Evolutionary conservation across 805 yeast species (phyloP).

Genomic region (Monosporozyma siamensis): DNA sequence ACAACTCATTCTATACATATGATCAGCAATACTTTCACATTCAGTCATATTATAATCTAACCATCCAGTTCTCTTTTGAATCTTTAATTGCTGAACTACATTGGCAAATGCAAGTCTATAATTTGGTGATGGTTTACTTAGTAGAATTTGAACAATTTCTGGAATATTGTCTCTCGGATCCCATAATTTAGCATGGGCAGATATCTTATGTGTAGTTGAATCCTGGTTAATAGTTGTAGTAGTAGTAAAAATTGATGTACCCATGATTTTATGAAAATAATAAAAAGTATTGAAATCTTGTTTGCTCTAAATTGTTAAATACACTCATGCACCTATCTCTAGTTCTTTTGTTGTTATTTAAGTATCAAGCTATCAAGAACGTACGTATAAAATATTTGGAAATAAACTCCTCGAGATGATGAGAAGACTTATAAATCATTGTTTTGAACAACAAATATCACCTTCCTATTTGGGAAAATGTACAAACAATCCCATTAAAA

Average conservation of each 20-base stretch:
- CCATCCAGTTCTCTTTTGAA: slow-evolving; percentile 92
- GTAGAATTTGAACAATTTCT: slow-evolving; percentile 26
- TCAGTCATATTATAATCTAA: slow-evolving; percentile 44
- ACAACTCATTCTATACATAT: slow-evolving; percentile 90
- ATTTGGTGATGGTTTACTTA: slow-evolving; percentile 27
- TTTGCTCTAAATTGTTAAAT: not conserved
- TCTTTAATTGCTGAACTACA: slow-evolving; percentile 61
- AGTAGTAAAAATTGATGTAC: not conserved
- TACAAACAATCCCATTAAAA: not conserved
- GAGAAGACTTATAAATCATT: no score
- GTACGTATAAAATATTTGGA: no score
- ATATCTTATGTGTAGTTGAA: not conserved
- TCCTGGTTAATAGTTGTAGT: not conserved
- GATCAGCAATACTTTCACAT: slow-evolving; percentile 74
- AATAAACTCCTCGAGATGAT: no score
- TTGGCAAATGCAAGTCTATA: slow-evolving; percentile 49
- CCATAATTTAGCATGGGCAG: slow-evolving; percentile 28
- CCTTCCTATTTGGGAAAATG: not conserved
- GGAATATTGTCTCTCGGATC: slow-evolving; percentile 39
- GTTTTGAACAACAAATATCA: no score
- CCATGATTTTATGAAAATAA: slow-evolving; percentile 2
- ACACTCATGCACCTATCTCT: no score
- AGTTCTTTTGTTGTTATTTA: no score
- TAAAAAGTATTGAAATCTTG: slow-evolving; percentile 1
- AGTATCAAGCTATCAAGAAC: no score